Evolutionary conservation across 73 alveolate genomes (phyloP).

Genomic region (Tetrahymena malaccensis): DNA sequence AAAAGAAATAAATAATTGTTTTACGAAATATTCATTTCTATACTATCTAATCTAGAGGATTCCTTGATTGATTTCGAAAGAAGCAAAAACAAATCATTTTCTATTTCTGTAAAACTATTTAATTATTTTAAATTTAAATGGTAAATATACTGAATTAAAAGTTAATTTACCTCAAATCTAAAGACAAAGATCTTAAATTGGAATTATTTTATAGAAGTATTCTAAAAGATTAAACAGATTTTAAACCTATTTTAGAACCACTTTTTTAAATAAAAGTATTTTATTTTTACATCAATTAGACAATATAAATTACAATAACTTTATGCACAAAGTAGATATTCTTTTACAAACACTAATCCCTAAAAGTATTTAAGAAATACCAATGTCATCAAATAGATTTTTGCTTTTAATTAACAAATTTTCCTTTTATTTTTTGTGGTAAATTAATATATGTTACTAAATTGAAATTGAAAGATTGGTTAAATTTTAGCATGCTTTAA

Average conservation of each 20-base stretch:
- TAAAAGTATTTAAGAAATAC: not conserved
- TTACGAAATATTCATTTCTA: not conserved
- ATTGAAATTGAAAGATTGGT: not conserved
- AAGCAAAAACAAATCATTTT: not conserved
- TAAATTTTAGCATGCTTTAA: not conserved
- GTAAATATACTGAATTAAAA: not conserved
- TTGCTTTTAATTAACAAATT: not conserved
- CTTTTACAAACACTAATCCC: not conserved
- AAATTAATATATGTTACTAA: not conserved
- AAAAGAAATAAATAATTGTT: not conserved
- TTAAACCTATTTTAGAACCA: not conserved
- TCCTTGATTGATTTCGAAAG: not conserved
- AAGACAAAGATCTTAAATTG: not conserved
- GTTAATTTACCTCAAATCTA: not conserved
- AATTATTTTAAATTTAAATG: not conserved
- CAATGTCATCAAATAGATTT: not conserved
- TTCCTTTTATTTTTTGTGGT: not conserved
- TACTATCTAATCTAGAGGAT: not conserved
- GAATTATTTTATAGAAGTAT: not conserved
- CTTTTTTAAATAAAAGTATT: not conserved
- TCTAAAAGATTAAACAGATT: not conserved
- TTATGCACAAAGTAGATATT: not conserved
- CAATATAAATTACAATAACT: not conserved
- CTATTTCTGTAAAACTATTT: not conserved
- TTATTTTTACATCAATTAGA: not conserved